Base-by-base conservation (phyloP, 352 stramenopile species). In the Pythium periplocum region DNA sequence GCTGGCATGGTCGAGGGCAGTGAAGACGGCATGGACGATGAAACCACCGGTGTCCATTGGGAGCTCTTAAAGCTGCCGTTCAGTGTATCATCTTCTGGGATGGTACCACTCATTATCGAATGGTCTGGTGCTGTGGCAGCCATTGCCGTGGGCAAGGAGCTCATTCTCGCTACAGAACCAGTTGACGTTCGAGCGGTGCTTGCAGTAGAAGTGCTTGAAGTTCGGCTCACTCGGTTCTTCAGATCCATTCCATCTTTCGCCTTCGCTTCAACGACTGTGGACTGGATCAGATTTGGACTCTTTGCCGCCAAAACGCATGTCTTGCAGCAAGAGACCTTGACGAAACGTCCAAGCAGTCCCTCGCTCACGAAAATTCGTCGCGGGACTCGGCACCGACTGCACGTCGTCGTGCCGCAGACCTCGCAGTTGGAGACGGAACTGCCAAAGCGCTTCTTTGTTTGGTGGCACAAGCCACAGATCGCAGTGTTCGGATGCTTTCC, bases 311-410 rank as follows among this genome's bases (percentile, higher is more conserved):
- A 36, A 39, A 62, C 45, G 17, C 59, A 66, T 5, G 59, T 59
- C 59, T 62, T 66, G 50, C 59, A 66, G 34, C 53, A 62, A 32
- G 49, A 7, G 6, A 62, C 37, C 35, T 59, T 58, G 11, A 41
- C 5, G 45, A 66, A 66, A 9, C 46, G 42, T 2, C 54, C 62
- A 8, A 63, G 45, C 41, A 64, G 52, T 35, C 56, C 61, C 17
- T 69, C 55, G 49, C 57, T 56, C 36, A 69, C 49, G 8, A 75
- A 81, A 11, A 77, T 46, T 6, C 62, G 65, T 46, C 66, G 66
- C 41, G 57, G 55, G n/a, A 59, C 45, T 17, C 62, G 65, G 50
- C 71, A 81, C 11, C 61, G 57, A 3, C 52, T 36, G 49, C 71
- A 81, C 26, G 64, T 53, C 4, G 62, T 56, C 10, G 57, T 12